Evolutionary conservation across 1,284 basidiomycete genomes (phyloP).

Genomic region (Puccinia brachypodii): DNA sequence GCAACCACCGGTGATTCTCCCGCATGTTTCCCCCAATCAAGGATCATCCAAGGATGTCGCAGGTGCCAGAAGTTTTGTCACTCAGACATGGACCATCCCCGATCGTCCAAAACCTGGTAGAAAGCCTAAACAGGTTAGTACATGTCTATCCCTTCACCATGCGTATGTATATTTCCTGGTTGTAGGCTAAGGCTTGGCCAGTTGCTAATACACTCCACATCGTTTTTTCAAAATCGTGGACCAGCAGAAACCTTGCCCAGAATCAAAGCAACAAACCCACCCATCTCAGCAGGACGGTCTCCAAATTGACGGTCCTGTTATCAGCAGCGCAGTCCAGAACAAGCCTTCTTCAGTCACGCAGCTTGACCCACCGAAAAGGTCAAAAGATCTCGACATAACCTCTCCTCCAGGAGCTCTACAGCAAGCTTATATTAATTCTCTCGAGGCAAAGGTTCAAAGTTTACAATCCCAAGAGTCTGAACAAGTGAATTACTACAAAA

Average conservation of each 20-base stretch:
- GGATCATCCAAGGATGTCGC: slow-evolving; percentile 25
- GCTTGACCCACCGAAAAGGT: neutral
- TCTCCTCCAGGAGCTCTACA: slow-evolving; percentile 25
- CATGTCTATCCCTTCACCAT: neutral
- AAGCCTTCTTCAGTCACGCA: neutral
- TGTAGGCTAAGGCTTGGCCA: neutral
- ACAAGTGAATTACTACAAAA: slow-evolving; percentile 41
- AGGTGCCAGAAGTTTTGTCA: slow-evolving; percentile 26
- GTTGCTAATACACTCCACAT: neutral
- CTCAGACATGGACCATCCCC: slow-evolving; percentile 43
- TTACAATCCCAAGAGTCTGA: slow-evolving; percentile 30
- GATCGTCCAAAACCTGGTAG: slow-evolving; percentile 48
- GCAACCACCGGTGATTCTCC: slow-evolving; percentile 11
- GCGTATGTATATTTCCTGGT: neutral
- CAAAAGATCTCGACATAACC: neutral
- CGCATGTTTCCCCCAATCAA: slow-evolving; percentile 22
- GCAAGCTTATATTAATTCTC: slow-evolving; percentile 29
- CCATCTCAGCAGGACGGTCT: neutral
- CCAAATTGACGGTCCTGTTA: neutral
- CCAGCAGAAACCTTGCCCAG: slow-evolving; percentile 9
- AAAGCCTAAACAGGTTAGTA: slow-evolving; percentile 40
- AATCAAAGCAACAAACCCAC: slow-evolving; percentile 4
- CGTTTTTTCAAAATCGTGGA: neutral
- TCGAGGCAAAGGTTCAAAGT: slow-evolving; percentile 29
- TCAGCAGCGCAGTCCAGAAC: neutral